Evolutionary conservation across 2,329 filamentous ascomycete species (phyloP), one percentile per base, ranked within the genome.

Genomic region (Colletotrichum tropicicola): DNA sequence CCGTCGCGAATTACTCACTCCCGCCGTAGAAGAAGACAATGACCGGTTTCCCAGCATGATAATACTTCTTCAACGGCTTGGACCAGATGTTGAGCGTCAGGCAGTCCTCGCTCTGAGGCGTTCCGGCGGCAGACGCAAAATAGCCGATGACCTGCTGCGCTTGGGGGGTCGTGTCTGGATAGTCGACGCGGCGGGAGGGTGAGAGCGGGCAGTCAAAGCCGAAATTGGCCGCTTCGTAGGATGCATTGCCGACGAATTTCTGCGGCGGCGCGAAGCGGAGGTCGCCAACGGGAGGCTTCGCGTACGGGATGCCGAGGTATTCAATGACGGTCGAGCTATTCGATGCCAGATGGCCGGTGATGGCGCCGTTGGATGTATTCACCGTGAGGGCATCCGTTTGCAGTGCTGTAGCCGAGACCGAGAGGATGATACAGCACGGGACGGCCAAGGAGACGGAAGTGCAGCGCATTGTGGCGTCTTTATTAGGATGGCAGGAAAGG

Each of bases 71-170:
- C 4, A 2, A 2, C 1, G 74, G 68, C 27, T 72, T 74, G 8
- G 77, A 70, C 77, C 79, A 78, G 45, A 80, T 66, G 68, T 81
- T 80, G 7, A 81, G 65, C 0, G 73, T 74, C 9, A 81, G 64
- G 28, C 78, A 81, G 59, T 80, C 78, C 56, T 80, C 78, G 53
- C 72, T 71, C 47, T 73, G 65, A 4, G 70, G 59, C 12, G 72
- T 72, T 7, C 70, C 70, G 0, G 61, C 56, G 2, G 23, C 32
- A 2, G 61, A 64, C 6, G 61, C 61, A 27, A 64, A 64, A 21
- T 57, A 65, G 6, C 44, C 30, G 17, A 74, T 57, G 37, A 73
- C 69, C 3, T 59, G 67, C 64, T 71, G 74, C 0, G 74, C 73
- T 59, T 76, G 74, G 5, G 73, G 67, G 5, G 73, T 76, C 49